These are phyloP conservation scores for Sphaceloma murrayae DNA, from an alignment of 2,329 filamentous ascomycete genomes.

Conservation along the genomic window DNA sequence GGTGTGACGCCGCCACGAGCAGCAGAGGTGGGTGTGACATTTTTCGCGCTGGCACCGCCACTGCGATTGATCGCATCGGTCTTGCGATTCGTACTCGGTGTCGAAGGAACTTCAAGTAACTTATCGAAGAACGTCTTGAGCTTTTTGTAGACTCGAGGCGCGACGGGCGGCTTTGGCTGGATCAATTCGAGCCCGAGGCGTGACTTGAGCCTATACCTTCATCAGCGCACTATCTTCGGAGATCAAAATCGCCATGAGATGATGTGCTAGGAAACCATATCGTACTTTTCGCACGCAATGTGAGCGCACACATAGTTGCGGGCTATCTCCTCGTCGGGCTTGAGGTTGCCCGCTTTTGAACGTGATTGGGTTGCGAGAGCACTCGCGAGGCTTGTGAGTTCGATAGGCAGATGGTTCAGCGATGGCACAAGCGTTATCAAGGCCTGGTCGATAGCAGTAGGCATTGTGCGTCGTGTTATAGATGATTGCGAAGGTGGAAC, in stretches of 20 bases:
- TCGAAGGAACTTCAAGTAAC: constrained; percentile 43
- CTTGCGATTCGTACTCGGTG: constrained; percentile 31
- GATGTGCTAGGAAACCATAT: constrained; percentile 19
- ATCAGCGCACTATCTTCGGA: constrained; percentile 21
- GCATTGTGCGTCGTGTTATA: no score
- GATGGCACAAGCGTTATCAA: constrained; percentile 66
- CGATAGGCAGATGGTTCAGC: constrained; percentile 56
- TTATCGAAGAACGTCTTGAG: constrained; percentile 72
- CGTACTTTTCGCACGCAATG: constrained; percentile 84
- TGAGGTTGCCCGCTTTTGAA: constrained; percentile 64
- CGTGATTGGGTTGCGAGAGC: constrained; percentile 74
- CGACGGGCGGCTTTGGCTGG: constrained; percentile 65
- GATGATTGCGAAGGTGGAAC: no score
- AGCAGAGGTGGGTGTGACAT: constrained; percentile 12
- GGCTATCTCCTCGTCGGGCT: constrained; percentile 80
- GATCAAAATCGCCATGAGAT: constrained; percentile 5
- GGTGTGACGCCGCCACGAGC: constrained; percentile 22
- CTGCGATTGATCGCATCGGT: constrained; percentile 15
- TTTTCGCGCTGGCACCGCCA: constrained; percentile 1
- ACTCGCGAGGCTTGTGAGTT: constrained; percentile 61
- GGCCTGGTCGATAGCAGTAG: constrained; percentile 62
- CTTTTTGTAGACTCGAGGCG: constrained; percentile 72
- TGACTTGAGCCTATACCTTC: constrained; percentile 53
- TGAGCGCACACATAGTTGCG: constrained; percentile 76
- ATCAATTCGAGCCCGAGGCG: constrained; percentile 67